phyloP scores from a whole-genome alignment of 176 grass and related monocot genomes.

The Urochloa ruziziensis region DNA sequence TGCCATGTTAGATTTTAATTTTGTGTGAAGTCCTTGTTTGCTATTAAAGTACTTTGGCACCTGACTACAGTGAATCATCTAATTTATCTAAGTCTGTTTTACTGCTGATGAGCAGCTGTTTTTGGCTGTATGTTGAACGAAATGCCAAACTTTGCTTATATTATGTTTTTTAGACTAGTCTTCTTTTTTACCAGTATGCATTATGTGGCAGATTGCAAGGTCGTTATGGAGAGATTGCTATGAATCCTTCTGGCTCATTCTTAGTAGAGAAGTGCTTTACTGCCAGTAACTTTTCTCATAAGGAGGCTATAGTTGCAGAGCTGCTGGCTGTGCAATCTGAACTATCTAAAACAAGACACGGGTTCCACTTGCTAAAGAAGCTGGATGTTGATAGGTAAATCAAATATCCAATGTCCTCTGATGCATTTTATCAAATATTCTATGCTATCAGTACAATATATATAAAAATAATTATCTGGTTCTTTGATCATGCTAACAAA shows the following conservation, averaged over 20 bases:
- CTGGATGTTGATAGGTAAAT: slow-evolving; percentile 86
- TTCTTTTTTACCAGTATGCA: neutral
- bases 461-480: neutral
- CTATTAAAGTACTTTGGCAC: slow-evolving; percentile 2
- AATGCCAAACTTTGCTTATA: neutral
- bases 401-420: neutral
- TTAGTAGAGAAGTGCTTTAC: slow-evolving; percentile 90
- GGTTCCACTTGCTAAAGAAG: slow-evolving; percentile 85
- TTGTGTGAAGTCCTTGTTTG: neutral
- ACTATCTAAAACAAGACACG: slow-evolving; percentile 74
- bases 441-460: neutral
- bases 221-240: slow-evolving; percentile 75
- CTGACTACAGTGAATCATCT: slow-evolving; percentile 15
- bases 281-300: slow-evolving; percentile 76
- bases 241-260: slow-evolving; percentile 80
- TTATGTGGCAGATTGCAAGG: slow-evolving; percentile 63
- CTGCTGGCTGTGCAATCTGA: slow-evolving; percentile 59
- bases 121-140: neutral
- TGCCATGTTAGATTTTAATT: neutral
- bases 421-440: neutral
- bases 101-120: neutral
- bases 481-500: neutral
- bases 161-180: neutral
- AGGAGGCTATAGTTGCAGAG: slow-evolving; percentile 76
- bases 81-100: neutral